Evolutionary conservation across 2,329 filamentous ascomycete genomes (phyloP).

Genomic region (Pyrenochaeta sp.): DNA sequence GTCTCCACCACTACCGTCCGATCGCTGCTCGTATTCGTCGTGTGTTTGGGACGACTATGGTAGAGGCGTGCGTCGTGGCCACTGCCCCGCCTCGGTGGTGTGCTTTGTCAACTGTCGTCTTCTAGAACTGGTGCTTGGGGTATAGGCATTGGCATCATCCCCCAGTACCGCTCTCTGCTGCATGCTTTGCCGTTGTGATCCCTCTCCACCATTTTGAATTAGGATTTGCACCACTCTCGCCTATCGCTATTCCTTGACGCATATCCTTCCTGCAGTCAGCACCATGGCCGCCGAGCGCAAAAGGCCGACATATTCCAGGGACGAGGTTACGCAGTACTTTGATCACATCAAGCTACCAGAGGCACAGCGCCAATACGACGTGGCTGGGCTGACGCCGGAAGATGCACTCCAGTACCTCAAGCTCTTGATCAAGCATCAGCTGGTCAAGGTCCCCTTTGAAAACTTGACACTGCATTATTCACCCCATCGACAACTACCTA

Average conservation of each 20-base stretch:
- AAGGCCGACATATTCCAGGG: conserved; percentile 29
- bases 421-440: conserved; percentile 50
- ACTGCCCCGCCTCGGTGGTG: background rate
- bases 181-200: conserved; percentile 6
- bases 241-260: background rate
- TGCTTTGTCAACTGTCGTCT: conserved; percentile 12
- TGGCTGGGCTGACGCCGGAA: conserved; percentile 27
- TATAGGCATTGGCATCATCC: too few relatives aligned
- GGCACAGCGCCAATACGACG: conserved; percentile 32
- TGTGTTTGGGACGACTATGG: conserved; percentile 6
- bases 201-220: conserved; percentile 8
- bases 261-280: background rate
- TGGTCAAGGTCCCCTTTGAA: conserved; percentile 63
- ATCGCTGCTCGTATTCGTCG: conserved; percentile 6
- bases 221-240: conserved; percentile 16
- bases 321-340: conserved; percentile 46
- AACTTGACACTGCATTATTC: conserved; percentile 64
- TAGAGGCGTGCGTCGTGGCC: background rate
- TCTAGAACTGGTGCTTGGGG: too few relatives aligned
- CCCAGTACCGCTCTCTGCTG: background rate
- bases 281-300: conserved; percentile 29
- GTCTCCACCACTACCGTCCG: conserved; percentile 9
- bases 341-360: conserved; percentile 43
- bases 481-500: conserved; percentile 51
- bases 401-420: conserved; percentile 40